Evolutionary conservation across 371 early-diverging fungal genomes (phyloP), one percentile per base, ranked within the genome.

Genomic region (Circinella minor): DNA sequence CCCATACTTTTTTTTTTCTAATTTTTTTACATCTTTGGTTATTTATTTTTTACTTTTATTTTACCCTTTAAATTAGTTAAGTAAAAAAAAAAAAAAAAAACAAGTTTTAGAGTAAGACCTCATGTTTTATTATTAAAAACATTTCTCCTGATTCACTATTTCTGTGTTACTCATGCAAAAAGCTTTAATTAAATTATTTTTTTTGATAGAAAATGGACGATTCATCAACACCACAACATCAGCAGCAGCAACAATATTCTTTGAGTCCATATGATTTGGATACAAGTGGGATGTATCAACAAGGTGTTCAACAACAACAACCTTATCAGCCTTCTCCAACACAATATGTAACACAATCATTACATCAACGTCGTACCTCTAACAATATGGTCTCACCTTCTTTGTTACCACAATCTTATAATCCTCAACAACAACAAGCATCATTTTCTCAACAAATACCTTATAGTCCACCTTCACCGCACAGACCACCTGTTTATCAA

Each of bases 281-380:
- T n/a, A 57, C 57, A 51, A 51, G 14, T 5, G 51, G 51, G 15
- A 14, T 51, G n/a, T 51, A 57, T 57, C 57, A 57, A 57, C 10
- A 34, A 17, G 7, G 34, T 18, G 15, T 18, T 54, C 57, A n/a
- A n/a, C 51, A 57, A 57, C 36, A n/a, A 14, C 51, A 57, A 57
- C 11, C 7, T 27, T 27, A 10, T 0, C 43, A 43, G 3, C 43
- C 43, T 11, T 57, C 57, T 10, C 57, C 57, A 34, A 57, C 57
- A 57, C 57, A 57, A n/a, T 57, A 57, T 57, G 57, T 57, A 34
- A 20, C 57, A 57, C 57, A 57, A 57, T 57, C 57, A 34, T 11
- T 57, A n/a, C 57, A 57, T 57, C 57, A 34, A 10, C 20, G 57
- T 34, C 57, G 57, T 34, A 34, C 10, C 11, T 57, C 57, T 6